Evolutionary conservation across 2,329 filamentous ascomycete species (phyloP), one percentile per base, ranked within the genome.

Genomic region (Penicillium sp.): DNA sequence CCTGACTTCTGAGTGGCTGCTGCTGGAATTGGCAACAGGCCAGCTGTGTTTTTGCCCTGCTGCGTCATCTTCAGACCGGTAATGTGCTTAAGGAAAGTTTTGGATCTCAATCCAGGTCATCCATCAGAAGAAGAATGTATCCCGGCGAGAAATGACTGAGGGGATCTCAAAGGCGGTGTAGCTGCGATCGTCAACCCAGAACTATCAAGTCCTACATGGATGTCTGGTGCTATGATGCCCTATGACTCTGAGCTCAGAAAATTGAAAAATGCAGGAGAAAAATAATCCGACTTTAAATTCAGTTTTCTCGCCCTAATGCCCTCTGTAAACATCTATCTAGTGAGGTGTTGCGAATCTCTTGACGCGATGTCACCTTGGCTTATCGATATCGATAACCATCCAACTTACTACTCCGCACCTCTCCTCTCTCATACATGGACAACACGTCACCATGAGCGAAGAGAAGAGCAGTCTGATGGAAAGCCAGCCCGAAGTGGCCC

Each of bases 21-120:
- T 9, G 75, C 73, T 41, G 77, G 72, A 44, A 83, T 77, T 41
- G 82, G 76, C 32, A 84, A 71, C 9, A 83, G 75, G 24, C 84
- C 83, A 61, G 83, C 84, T 5, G 79, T 67, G 13, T 70, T 59
- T 55, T 72, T 74, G 48, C 55, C 55, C 29, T 64, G 57, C 41
- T 72, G 70, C 13, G 69, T 64, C 69, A 72, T 54, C 13, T 10
- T 71, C 49, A 14, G 8, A 3, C 41, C 32, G 22, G 2, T 13
- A 11, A 50, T 50, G 9, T 21, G n/a, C 5, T 10, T 38, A 32
- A 34, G 18, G 5, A 24, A 31, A 10, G 9, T 4, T 16, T 10
- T 36, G 5, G 21, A 34, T 27, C 21, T n/a, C 10, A 22, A 29
- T 16, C 13, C 10, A 2, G 31, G 42, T 3, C 13, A 11, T 14